Evolutionary conservation across 1,139 yeast genomes (phyloP).

Genomic region (Wickerhamiella infanticola): DNA sequence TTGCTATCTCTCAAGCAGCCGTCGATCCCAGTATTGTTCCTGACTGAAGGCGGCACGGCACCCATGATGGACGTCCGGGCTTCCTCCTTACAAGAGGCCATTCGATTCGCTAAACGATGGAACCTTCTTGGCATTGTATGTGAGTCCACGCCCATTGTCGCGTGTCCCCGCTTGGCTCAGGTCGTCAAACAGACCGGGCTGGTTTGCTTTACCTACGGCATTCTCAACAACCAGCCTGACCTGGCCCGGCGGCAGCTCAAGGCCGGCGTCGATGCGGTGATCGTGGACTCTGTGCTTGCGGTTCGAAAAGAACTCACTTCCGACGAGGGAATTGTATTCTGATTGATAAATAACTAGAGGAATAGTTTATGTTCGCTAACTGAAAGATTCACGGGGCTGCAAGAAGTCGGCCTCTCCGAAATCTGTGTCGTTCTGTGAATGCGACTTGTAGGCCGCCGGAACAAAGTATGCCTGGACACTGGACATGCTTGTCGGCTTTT

Average conservation of each 20-base stretch:
- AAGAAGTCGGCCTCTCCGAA: conserved; percentile 15
- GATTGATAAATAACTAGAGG: not conserved
- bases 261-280: conserved; percentile 95
- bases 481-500: conserved; percentile 2
- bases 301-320: conserved; percentile 61
- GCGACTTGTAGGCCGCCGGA: conserved; percentile 9
- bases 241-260: conserved; percentile 75
- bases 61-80: conserved; percentile 84
- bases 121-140: conserved; percentile 83
- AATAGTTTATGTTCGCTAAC: too few species aligned
- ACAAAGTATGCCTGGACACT: conserved; percentile 5
- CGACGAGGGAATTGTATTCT: not conserved
- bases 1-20: conserved; percentile 85
- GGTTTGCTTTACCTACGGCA: conserved; percentile 89
- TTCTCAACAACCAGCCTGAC: conserved; percentile 69
- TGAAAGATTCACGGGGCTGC: conserved; percentile 3
- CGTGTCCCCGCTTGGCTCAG: conserved; percentile 76
- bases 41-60: conserved; percentile 78
- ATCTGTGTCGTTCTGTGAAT: conserved; percentile 9
- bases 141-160: conserved; percentile 70
- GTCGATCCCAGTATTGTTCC: conserved; percentile 70
- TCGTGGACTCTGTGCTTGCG: conserved; percentile 87
- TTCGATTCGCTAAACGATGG: conserved; percentile 85
- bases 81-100: conserved; percentile 75
- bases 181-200: conserved; percentile 83